These are phyloP conservation scores for Blastobotrys raffinosifermentans DNA, from an alignment of 1,139 yeast genomes.

Conservation along the genomic window DNA sequence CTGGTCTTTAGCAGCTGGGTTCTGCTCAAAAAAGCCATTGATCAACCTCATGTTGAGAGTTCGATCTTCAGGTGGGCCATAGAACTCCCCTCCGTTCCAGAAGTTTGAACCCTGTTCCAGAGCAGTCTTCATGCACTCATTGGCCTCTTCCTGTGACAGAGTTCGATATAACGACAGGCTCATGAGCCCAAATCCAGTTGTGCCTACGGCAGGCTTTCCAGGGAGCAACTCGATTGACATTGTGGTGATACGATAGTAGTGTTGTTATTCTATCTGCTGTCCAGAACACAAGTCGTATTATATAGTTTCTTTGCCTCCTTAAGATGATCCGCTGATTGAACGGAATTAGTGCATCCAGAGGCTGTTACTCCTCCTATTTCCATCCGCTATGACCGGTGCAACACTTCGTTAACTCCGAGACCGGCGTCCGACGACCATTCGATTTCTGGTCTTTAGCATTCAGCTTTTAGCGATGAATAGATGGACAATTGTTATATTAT, in stretches of 20 bases:
- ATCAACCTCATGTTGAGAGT: slow-evolving; percentile 45
- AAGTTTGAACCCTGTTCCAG: slow-evolving; percentile 48
- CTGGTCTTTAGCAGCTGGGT: slow-evolving; percentile 48
- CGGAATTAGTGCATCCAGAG: too few species aligned
- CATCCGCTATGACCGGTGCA: too few species aligned
- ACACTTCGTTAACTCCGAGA: too few species aligned
- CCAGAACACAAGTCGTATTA: too few species aligned
- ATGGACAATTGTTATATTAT: too few species aligned
- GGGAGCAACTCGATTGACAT: neutral
- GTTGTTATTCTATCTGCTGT: too few species aligned
- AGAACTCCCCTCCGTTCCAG: slow-evolving; percentile 74
- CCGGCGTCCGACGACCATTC: too few species aligned
- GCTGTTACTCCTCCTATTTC: too few species aligned
- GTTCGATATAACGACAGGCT: slow-evolving; percentile 52
- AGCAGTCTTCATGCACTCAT: slow-evolving; percentile 44
- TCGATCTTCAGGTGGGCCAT: slow-evolving; percentile 46
- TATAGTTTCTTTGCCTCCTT: too few species aligned
- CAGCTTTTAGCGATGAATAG: too few species aligned
- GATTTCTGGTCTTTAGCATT: too few species aligned
- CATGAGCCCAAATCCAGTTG: slow-evolving; percentile 59
- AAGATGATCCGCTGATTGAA: too few species aligned
- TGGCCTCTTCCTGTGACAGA: slow-evolving; percentile 41
- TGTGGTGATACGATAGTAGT: neutral
- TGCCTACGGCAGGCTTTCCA: slow-evolving; percentile 11
- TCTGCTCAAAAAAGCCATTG: slow-evolving; percentile 49